These are phyloP conservation scores for Aspergillus sp. DNA, from an alignment of 2,329 filamentous ascomycete genomes.

Conservation along the genomic window DNA sequence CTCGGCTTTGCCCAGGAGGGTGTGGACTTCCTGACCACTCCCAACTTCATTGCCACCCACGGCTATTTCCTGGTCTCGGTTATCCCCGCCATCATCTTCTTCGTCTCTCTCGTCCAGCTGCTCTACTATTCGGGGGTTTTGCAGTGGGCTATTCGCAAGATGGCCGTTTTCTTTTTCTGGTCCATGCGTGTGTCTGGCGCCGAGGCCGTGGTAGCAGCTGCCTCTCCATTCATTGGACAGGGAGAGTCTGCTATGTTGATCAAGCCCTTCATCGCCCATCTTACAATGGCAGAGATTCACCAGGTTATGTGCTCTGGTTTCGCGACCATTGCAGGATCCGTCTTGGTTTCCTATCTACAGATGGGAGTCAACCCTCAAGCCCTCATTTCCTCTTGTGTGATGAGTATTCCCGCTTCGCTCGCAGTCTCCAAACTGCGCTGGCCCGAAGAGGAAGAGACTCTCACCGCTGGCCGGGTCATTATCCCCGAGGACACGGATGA, in stretches of 20 bases:
- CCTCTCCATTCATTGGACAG: conserved; percentile 92
- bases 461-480: conserved; percentile 80
- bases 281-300: conserved; percentile 86
- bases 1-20: conserved; percentile 77
- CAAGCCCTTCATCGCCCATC: conserved; percentile 79
- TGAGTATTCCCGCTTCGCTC: conserved; percentile 91
- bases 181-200: conserved; percentile 82
- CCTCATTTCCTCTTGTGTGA: conserved; percentile 88
- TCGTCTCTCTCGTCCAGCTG: conserved; percentile 88
- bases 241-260: conserved; percentile 94
- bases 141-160: conserved; percentile 89
- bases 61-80: conserved; percentile 77
- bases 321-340: conserved; percentile 87
- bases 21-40: conserved; percentile 70
- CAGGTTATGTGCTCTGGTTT: conserved; percentile 93
- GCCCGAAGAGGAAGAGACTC: conserved; percentile 83
- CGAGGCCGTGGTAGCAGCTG: conserved; percentile 90
- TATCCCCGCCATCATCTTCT: conserved; percentile 93
- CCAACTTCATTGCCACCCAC: conserved; percentile 47
- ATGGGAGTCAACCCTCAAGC: conserved; percentile 84
- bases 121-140: conserved; percentile 79
- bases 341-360: conserved; percentile 81
- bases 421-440: conserved; percentile 89
- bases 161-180: conserved; percentile 92
- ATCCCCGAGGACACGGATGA: conserved; percentile 76